Evolutionary conservation across 495 filamentous ascomycete species (phyloP).

Genomic region (Viridothelium virens): DNA sequence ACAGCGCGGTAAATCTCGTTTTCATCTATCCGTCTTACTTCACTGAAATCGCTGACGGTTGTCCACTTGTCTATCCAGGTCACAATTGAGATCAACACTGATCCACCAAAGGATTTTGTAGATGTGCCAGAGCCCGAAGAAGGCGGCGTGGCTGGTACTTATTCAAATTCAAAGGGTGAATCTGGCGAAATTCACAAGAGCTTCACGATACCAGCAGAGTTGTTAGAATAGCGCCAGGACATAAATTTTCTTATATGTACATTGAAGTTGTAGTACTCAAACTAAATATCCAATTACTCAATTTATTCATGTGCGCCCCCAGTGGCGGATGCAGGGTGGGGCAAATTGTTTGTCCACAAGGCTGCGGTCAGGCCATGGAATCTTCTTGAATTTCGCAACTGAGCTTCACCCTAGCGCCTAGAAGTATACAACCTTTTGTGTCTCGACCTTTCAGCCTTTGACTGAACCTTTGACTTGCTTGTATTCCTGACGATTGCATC

Average conservation of each 20-base stretch:
- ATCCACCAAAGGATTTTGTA: slow-evolving; percentile 41
- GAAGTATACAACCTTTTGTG: not conserved
- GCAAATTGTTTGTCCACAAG: not conserved
- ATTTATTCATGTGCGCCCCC: not conserved
- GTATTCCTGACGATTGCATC: not conserved
- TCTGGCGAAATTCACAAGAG: slow-evolving; percentile 23
- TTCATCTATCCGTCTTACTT: slow-evolving; percentile 29
- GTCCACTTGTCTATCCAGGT: slow-evolving; percentile 41
- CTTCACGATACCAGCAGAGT: slow-evolving; percentile 23
- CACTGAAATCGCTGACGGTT: slow-evolving; percentile 20
- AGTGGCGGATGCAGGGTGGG: not conserved
- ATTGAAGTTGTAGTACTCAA: too few species aligned
- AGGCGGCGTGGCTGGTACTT: slow-evolving; percentile 15
- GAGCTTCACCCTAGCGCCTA: not conserved
- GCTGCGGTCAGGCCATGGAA: slow-evolving; percentile 10
- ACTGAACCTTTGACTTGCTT: not conserved
- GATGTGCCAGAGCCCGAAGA: slow-evolving; percentile 23
- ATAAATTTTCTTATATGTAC: not conserved
- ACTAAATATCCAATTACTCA: not conserved
- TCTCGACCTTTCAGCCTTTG: too few species aligned
- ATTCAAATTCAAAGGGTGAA: slow-evolving; percentile 4
- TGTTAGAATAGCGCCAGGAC: slow-evolving; percentile 17
- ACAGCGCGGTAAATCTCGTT: slow-evolving; percentile 46
- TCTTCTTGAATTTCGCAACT: not conserved
- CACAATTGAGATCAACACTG: slow-evolving; percentile 58